Evolutionary conservation across 2,329 filamentous ascomycete species (phyloP).

Genomic region (Penicillium digitatum): DNA sequence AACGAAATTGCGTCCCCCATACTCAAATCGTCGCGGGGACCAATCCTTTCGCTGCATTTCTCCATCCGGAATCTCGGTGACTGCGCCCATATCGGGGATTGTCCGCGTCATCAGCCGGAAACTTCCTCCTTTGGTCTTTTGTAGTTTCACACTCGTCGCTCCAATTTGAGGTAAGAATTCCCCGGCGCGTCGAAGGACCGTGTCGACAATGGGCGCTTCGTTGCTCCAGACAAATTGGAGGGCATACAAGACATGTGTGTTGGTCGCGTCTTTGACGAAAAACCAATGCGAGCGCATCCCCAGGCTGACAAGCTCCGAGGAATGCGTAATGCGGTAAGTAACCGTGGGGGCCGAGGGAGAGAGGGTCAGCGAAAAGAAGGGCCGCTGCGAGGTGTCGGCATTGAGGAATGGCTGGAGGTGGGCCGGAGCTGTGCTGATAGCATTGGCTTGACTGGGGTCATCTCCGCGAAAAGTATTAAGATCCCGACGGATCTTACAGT

Average conservation of each 20-base stretch:
- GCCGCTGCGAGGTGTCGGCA: background rate
- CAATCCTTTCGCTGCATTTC: conserved; percentile 12
- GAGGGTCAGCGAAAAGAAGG: background rate
- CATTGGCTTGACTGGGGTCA: background rate
- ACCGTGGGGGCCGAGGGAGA: background rate
- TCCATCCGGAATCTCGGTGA: conserved; percentile 14
- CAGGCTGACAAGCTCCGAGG: conserved; percentile 13
- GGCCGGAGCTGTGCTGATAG: background rate
- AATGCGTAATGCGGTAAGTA: conserved; percentile 16
- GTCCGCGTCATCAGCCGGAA: conserved; percentile 14
- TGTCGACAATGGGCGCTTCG: conserved; percentile 13
- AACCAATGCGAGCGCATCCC: conserved; percentile 17
- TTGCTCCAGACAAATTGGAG: conserved; percentile 17
- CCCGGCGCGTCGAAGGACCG: conserved; percentile 15
- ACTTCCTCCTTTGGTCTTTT: conserved; percentile 12
- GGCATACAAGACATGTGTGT: conserved; percentile 16
- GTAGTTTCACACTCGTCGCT: conserved; percentile 11
- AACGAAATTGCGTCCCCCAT: conserved; percentile 17
- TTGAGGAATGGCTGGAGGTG: conserved; percentile 1
- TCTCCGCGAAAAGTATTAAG: background rate
- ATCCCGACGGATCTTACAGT: conserved; percentile 1
- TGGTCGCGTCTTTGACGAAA: conserved; percentile 18
- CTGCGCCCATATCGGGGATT: conserved; percentile 9
- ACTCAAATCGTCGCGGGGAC: conserved; percentile 17
- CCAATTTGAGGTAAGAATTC: conserved; percentile 18